Percentiles rank a stretch among this genome's conserved stretches.
These are phyloP conservation scores for Exophiala lecanii-corni DNA, from an alignment of 2,329 filamentous ascomycete genomes.

Conservation along the genomic window DNA sequence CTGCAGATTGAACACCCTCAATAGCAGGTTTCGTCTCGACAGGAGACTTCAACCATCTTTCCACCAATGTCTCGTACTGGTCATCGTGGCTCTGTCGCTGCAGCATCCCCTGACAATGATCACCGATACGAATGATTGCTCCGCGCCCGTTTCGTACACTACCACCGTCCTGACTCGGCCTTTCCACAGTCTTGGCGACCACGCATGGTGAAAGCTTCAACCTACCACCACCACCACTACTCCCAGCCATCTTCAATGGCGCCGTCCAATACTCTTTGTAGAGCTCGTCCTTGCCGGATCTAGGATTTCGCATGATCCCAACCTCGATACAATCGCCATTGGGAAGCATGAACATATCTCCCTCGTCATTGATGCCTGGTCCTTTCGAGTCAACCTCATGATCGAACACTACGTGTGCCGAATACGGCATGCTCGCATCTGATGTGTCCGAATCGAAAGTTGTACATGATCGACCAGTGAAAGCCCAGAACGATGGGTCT, in stretches of 20 bases:
- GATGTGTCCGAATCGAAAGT: constrained; percentile 13
- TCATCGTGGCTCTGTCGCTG: constrained; percentile 3
- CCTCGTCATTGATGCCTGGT: constrained; percentile 22
- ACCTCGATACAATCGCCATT: constrained; percentile 27
- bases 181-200: constrained; percentile 13
- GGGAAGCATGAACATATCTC: constrained; percentile 24
- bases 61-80: constrained; percentile 10
- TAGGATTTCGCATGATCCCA: constrained; percentile 24
- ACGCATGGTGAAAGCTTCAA: constrained; percentile 22
- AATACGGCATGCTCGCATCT: constrained; percentile 17
- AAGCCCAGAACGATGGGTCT: constrained; percentile 25
- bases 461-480: constrained; percentile 17
- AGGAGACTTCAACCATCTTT: constrained; percentile 13
- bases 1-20: not conserved
- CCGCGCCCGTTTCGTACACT: constrained; percentile 6
- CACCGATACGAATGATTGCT: constrained; percentile 19
- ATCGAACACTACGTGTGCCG: constrained; percentile 21
- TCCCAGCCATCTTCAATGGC: constrained; percentile 25
- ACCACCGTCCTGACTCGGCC: not conserved
- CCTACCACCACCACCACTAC: constrained; percentile 44
- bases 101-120: constrained; percentile 23
- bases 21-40: constrained; percentile 3
- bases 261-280: constrained; percentile 27
- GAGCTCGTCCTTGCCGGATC: constrained; percentile 16
- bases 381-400: constrained; percentile 25